Evolutionary conservation across 805 yeast genomes (phyloP).

Genomic region (Lipomyces yamadae): DNA sequence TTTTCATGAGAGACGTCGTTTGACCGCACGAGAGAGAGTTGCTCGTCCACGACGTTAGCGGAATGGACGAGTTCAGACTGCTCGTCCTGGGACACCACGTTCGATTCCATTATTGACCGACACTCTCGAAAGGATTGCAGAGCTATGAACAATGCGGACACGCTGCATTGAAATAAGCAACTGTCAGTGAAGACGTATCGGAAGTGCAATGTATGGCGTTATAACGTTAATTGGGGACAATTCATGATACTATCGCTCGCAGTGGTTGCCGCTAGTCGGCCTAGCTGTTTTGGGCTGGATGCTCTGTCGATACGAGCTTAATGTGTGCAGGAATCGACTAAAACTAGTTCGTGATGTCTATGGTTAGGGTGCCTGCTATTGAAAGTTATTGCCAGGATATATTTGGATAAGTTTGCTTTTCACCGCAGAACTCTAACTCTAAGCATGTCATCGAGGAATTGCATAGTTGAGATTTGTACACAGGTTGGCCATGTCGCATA

Average conservation of each 20-base stretch:
- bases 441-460: neutral
- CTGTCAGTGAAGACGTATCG: neutral
- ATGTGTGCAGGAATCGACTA: no score
- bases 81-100: neutral
- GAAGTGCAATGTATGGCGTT: neutral
- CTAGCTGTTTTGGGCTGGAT: neutral
- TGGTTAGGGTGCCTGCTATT: no score
- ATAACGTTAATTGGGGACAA: neutral
- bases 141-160: neutral
- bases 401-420: neutral
- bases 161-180: neutral
- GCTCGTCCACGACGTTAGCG: neutral
- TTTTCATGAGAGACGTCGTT: slow-evolving; percentile 2
- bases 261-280: no score
- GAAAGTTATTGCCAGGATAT: neutral
- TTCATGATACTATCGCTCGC: no score
- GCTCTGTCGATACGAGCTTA: no score
- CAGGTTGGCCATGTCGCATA: neutral
- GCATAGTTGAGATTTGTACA: neutral
- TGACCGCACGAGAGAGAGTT: neutral
- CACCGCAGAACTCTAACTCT: neutral
- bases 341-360: no score
- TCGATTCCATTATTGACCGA: neutral
- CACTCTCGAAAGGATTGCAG: neutral
- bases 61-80: neutral